Percentiles rank a stretch among this genome's conserved stretches.
Conservation (phyloP, 345 rosid species). For the Noccaea caerulescens region DNA sequence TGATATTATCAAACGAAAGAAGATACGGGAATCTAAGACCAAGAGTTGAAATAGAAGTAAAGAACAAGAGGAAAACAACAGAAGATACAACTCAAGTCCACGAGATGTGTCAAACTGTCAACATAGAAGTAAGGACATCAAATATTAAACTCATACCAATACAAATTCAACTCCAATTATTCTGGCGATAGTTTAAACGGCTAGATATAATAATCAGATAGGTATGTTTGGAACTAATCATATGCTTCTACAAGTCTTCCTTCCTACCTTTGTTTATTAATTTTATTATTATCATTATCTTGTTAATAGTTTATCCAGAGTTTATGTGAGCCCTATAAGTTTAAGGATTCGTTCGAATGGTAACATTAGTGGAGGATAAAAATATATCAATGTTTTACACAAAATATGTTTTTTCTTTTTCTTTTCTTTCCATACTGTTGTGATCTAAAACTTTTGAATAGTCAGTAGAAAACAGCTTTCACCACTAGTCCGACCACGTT, state of each 20-base stretch:
- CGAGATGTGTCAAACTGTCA: constrained; percentile 39
- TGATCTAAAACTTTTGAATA: too few species aligned
- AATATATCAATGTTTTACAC: too few species aligned
- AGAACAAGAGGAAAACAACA: constrained; percentile 46
- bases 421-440: too few species aligned
- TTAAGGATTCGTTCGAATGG: background rate
- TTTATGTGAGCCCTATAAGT: constrained; percentile 3
- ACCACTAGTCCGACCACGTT: too few species aligned
- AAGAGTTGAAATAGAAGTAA: constrained; percentile 42
- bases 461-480: too few species aligned
- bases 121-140: constrained; percentile 30
- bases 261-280: background rate
- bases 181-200: constrained; percentile 22
- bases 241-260: constrained; percentile 17
- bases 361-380: too few species aligned
- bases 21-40: constrained; percentile 37
- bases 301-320: background rate
- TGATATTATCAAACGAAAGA: constrained; percentile 18
- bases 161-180: constrained; percentile 37
- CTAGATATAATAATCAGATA: constrained; percentile 13
- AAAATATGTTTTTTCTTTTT: too few species aligned
- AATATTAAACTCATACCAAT: constrained; percentile 30
- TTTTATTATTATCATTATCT: background rate
- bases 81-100: constrained; percentile 41
- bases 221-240: constrained; percentile 8